A percentile compares a stretch with the other conserved stretches of the same genome.
Conservation (phyloP, 306 rosid genomes). For the Sicyos edulis region DNA sequence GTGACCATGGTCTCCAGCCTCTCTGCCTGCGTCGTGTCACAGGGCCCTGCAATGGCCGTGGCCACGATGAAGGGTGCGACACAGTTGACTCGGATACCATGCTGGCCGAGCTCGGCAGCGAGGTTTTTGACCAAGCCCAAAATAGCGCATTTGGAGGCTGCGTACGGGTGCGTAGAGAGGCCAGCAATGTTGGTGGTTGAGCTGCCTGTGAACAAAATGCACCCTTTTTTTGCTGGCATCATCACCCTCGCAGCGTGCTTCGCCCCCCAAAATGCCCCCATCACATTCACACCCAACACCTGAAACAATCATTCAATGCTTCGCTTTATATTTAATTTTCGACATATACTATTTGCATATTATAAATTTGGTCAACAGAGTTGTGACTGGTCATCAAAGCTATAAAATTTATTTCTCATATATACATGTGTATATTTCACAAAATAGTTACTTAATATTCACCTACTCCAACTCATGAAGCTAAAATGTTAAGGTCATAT, state of each 20-base stretch:
- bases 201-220: slow-evolving; percentile 32
- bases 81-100: slow-evolving; percentile 31
- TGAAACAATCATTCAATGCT: neutral
- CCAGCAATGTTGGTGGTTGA: slow-evolving; percentile 22
- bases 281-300: slow-evolving; percentile 26
- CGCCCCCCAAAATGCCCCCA: slow-evolving; percentile 31
- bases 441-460: too few species aligned
- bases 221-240: slow-evolving; percentile 25
- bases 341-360: too few species aligned
- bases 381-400: too few species aligned
- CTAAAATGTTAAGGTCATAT: too few species aligned
- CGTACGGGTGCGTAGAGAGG: slow-evolving; percentile 27
- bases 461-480: too few species aligned
- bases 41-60: neutral
- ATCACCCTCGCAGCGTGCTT: slow-evolving; percentile 37
- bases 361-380: too few species aligned
- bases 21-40: neutral
- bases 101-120: slow-evolving; percentile 26
- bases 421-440: too few species aligned
- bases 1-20: neutral
- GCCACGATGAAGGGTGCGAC: slow-evolving; percentile 25
- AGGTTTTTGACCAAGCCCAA: slow-evolving; percentile 24
- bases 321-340: too few species aligned
- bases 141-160: slow-evolving; percentile 26
- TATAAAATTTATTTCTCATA: too few species aligned